Percentiles rank a stretch among this genome's conserved stretches.
Evolutionary conservation across 1,284 basidiomycete genomes (phyloP).

Genomic region (Ustilago bromivora): DNA sequence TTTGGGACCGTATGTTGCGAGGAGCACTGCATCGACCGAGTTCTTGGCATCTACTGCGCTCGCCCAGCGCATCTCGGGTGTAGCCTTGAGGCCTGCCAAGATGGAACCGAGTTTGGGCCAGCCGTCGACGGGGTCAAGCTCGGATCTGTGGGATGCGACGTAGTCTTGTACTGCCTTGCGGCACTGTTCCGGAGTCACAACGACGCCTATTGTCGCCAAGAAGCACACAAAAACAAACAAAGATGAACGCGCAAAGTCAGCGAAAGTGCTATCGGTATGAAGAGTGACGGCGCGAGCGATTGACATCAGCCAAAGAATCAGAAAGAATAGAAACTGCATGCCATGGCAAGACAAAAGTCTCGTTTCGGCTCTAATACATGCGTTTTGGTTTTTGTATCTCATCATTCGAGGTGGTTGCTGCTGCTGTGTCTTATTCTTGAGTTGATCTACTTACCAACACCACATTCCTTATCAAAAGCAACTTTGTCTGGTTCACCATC

Average conservation of each 20-base stretch:
- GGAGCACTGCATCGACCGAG: constrained; percentile 82
- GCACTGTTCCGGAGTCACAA: constrained; percentile 80
- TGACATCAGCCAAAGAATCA: constrained; percentile 30
- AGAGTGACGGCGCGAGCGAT: neutral
- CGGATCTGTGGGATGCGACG: constrained; percentile 70
- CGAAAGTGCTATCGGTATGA: neutral
- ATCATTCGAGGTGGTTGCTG: constrained; percentile 36
- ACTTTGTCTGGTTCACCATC: constrained; percentile 76
- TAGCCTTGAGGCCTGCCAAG: constrained; percentile 61
- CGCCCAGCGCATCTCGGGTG: constrained; percentile 79
- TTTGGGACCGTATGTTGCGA: constrained; percentile 79
- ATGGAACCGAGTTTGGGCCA: constrained; percentile 64
- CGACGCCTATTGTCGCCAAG: constrained; percentile 76
- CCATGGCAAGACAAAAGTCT: constrained; percentile 45
- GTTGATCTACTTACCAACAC: constrained; percentile 79
- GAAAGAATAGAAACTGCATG: constrained; percentile 47
- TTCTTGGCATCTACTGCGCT: constrained; percentile 89
- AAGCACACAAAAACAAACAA: neutral
- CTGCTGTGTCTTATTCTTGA: neutral
- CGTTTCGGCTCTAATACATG: constrained; percentile 64
- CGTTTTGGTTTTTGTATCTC: constrained; percentile 59
- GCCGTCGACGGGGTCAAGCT: constrained; percentile 71
- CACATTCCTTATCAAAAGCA: constrained; percentile 84
- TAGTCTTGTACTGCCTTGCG: constrained; percentile 76
- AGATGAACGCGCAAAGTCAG: constrained; percentile 12